Evolutionary conservation across 371 early-diverging fungal species (phyloP).

Genomic region (Rhizopus microsporus): DNA sequence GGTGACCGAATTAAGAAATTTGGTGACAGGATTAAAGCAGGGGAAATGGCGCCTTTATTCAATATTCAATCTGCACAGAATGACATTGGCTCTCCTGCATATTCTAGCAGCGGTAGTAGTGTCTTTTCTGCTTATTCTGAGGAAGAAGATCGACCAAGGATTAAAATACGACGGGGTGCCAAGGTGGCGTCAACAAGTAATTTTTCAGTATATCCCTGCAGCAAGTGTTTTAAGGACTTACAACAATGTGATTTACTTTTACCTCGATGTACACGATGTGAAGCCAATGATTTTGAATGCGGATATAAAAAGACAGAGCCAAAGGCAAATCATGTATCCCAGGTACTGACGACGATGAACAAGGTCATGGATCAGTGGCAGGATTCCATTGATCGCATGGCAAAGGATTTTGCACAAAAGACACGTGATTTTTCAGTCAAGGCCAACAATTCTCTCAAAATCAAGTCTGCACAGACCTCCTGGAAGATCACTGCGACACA

Average conservation of each 20-base stretch:
- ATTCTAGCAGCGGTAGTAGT: slow-evolving; percentile 3
- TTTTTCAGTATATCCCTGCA: slow-evolving; percentile 45
- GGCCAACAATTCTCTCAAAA: slow-evolving; percentile 13
- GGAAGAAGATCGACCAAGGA: slow-evolving; percentile 6
- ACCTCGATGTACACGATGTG: slow-evolving; percentile 42
- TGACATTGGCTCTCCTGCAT: slow-evolving; percentile 3
- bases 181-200: slow-evolving; percentile 23
- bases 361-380: slow-evolving; percentile 44
- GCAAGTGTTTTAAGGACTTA: slow-evolving; percentile 42
- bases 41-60: slow-evolving; percentile 2
- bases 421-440: slow-evolving; percentile 20
- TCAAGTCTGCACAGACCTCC: slow-evolving; percentile 23
- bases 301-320: slow-evolving; percentile 38
- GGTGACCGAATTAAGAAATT: slow-evolving; percentile 34
- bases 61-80: background rate
- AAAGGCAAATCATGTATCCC: slow-evolving; percentile 43
- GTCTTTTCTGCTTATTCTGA: slow-evolving; percentile 9
- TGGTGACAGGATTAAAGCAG: slow-evolving; percentile 24
- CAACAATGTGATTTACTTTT: slow-evolving; percentile 43
- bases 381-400: slow-evolving; percentile 33
- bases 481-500: slow-evolving; percentile 33
- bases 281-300: slow-evolving; percentile 31
- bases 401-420: slow-evolving; percentile 31
- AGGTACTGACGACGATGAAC: slow-evolving; percentile 41
- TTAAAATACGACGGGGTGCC: slow-evolving; percentile 5